These are phyloP conservation scores for Dioscorea cayenensis DNA, from an alignment of 116 monocot genomes.

Conservation along the genomic window DNA sequence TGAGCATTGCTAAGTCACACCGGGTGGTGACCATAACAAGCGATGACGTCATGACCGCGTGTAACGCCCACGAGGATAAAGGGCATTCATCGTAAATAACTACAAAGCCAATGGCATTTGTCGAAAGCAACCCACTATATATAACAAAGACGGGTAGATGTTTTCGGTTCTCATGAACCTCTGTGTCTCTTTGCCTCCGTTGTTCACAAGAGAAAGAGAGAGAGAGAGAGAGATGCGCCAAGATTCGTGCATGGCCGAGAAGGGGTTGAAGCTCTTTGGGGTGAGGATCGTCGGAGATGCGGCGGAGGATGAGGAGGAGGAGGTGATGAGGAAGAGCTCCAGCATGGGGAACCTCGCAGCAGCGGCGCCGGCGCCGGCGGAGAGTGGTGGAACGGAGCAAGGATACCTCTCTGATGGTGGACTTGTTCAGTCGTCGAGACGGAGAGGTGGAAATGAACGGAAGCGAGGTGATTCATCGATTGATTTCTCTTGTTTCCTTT, in stretches of 20 bases:
- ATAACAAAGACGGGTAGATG: not conserved
- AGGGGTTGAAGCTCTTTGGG: constrained; percentile 12
- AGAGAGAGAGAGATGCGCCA: not conserved
- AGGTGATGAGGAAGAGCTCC: constrained; percentile 70
- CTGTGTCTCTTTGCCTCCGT: not conserved
- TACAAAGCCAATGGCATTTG: not conserved
- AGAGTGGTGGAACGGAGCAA: constrained; percentile 16
- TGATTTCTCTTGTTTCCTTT: not conserved
- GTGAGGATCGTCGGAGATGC: constrained; percentile 11
- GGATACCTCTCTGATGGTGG: constrained; percentile 75
- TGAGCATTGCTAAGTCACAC: not conserved
- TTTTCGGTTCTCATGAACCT: not conserved
- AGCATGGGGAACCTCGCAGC: constrained; percentile 65
- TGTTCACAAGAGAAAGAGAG: too few relatives aligned
- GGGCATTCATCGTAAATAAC: not conserved
- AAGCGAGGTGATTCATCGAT: constrained; percentile 50
- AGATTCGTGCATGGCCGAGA: not conserved
- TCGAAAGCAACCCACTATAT: not conserved
- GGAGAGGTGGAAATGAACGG: constrained; percentile 29
- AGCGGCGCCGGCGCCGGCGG: constrained; percentile 1
- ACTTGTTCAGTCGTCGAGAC: constrained; percentile 22
- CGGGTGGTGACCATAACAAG: not conserved
- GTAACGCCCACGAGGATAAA: not conserved
- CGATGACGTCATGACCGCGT: too few relatives aligned
- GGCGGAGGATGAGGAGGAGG: constrained; percentile 23